Percentiles rank a stretch among this genome's conserved stretches.
Evolutionary conservation across 2,329 filamentous ascomycete species (phyloP).

Genomic region (Neofusicoccum cordaticola): DNA sequence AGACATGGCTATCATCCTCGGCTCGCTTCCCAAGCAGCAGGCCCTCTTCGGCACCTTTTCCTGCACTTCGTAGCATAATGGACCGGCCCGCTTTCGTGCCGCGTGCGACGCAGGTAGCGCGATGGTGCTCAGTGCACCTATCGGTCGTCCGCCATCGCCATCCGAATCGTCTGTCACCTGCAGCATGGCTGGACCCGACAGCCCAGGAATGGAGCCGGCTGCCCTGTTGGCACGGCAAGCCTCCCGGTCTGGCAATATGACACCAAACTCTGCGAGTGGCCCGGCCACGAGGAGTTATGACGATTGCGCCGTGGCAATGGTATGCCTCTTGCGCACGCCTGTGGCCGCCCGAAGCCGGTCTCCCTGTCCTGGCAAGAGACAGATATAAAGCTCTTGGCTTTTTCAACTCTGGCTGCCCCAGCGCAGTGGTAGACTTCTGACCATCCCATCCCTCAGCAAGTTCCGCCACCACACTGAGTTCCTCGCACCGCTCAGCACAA

Average conservation of each 20-base stretch:
- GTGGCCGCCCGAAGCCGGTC: not conserved
- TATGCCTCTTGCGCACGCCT: not conserved
- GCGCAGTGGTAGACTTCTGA: not conserved
- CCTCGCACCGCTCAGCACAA: not conserved
- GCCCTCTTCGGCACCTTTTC: not conserved
- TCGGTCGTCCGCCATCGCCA: not conserved
- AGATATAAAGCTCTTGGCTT: not conserved
- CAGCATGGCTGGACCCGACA: not conserved
- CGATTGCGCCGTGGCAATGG: not conserved
- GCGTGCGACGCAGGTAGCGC: not conserved
- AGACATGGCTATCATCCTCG: slow-evolving; percentile 8
- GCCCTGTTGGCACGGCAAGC: not conserved
- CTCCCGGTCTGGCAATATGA: not conserved
- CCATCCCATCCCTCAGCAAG: not conserved
- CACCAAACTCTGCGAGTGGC: not conserved
- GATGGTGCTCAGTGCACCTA: not conserved
- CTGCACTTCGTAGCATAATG: not conserved
- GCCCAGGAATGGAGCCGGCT: not conserved
- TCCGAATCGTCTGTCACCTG: not conserved
- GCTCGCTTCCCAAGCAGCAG: not conserved
- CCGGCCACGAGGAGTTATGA: slow-evolving; percentile 1
- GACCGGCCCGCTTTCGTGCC: slow-evolving; percentile 5
- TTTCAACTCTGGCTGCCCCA: not conserved
- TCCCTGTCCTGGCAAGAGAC: not conserved
- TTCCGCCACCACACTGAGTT: no score